These are phyloP conservation scores for Boechera stricta DNA, from an alignment of 345 rosid genomes.

Conservation along the genomic window DNA sequence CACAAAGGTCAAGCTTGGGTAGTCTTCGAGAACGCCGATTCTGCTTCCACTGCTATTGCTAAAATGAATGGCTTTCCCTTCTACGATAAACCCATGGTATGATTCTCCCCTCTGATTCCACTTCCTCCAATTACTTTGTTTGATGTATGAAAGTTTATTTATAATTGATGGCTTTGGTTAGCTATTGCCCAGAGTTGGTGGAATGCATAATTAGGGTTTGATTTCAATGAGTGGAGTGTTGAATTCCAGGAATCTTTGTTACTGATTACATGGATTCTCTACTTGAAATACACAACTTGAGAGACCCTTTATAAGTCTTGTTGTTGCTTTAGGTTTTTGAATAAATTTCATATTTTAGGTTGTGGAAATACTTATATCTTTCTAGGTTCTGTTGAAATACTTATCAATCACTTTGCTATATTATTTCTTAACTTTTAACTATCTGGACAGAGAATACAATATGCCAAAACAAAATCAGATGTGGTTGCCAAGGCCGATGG, in stretches of 20 bases:
- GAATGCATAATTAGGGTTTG: neutral
- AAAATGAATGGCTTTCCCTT: conserved; percentile 95
- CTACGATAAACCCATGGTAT: conserved; percentile 92
- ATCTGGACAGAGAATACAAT: conserved; percentile 79
- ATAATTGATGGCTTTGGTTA: neutral
- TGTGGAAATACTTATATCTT: neutral
- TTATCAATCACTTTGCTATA: neutral
- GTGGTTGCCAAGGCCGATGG: conserved; percentile 96
- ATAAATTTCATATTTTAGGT: neutral
- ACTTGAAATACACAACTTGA: too few relatives aligned
- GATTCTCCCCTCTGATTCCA: neutral
- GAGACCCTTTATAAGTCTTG: neutral
- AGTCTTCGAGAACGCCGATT: conserved; percentile 72
- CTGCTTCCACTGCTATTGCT: conserved; percentile 77
- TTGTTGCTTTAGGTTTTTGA: neutral
- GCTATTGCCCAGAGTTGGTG: neutral
- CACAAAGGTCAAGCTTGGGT: conserved; percentile 99
- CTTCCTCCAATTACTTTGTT: neutral
- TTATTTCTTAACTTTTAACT: neutral
- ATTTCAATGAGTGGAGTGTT: neutral
- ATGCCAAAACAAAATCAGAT: conserved; percentile 93
- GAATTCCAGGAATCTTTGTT: neutral
- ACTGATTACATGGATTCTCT: too few relatives aligned
- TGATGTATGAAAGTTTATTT: neutral
- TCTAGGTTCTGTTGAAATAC: neutral